phyloP scores from a whole-genome alignment of 495 filamentous ascomycete genomes.

The Hypomontagnella submonticulosa region DNA sequence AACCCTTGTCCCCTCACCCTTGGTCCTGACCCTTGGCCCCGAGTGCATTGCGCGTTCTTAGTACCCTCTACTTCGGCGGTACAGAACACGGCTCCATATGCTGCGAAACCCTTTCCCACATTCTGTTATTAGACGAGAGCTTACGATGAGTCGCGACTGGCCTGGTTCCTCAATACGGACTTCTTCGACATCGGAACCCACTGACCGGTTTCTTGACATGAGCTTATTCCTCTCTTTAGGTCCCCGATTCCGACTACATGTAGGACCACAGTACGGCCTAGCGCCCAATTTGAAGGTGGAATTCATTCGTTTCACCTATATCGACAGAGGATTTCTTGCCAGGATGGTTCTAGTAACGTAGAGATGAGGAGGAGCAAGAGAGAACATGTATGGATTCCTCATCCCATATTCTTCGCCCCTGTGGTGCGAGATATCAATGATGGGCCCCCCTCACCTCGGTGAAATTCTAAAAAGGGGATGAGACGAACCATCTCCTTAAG shows the following conservation, averaged over 20 bases:
- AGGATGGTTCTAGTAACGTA: not conserved
- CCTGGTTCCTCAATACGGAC: constrained; percentile 7
- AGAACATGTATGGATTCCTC: not conserved
- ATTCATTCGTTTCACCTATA: not conserved
- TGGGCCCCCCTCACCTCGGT: constrained; percentile 33
- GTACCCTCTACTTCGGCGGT: constrained; percentile 42
- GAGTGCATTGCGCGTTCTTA: constrained; percentile 34
- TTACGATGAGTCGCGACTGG: constrained; percentile 22
- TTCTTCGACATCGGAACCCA: constrained; percentile 44
- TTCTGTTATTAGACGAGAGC: constrained; percentile 19
- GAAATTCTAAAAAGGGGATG: constrained; percentile 27
- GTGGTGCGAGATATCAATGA: constrained; percentile 10
- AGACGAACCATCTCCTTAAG: constrained; percentile 8
- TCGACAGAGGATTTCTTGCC: not conserved
- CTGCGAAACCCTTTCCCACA: constrained; percentile 45
- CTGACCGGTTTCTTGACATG: constrained; percentile 30
- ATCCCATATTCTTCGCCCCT: constrained; percentile 7
- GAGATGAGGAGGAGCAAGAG: not conserved
- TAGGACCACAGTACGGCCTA: constrained; percentile 4
- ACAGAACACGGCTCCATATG: constrained; percentile 21
- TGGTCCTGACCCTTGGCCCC: constrained; percentile 17
- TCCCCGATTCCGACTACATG: constrained; percentile 15
- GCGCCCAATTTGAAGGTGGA: not conserved
- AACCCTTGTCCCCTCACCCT: constrained; percentile 27
- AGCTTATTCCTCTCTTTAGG: constrained; percentile 17